Evolutionary conservation across 2,329 filamentous ascomycete species (phyloP).

Genomic region (Pseudopyrenochaeta lycopersici): DNA sequence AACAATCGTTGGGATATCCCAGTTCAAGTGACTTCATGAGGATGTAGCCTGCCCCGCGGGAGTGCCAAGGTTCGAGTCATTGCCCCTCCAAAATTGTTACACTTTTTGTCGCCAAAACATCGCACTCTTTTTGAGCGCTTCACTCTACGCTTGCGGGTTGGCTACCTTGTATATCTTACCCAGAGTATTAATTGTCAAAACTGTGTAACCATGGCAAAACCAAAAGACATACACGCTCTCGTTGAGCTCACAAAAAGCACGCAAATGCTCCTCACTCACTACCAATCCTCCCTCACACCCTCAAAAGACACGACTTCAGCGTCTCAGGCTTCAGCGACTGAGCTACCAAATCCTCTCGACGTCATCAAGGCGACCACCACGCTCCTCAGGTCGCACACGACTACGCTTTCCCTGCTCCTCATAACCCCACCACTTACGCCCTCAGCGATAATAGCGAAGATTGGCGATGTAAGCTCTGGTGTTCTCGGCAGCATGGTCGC

Average conservation of each 20-base stretch:
- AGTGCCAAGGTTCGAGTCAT: too few species aligned
- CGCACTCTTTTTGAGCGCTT: too few species aligned
- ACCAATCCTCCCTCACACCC: conserved; percentile 44
- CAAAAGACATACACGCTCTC: conserved; percentile 39
- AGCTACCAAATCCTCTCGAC: conserved; percentile 61
- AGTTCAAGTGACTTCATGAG: too few species aligned
- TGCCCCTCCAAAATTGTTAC: too few species aligned
- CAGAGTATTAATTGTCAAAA: too few species aligned
- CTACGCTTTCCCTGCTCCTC: conserved; percentile 85
- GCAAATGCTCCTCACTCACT: conserved; percentile 46
- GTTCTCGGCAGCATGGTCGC: conserved; percentile 79
- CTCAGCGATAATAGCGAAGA: conserved; percentile 73
- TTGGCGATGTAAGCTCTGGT: conserved; percentile 75
- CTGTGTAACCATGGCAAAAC: conserved; percentile 33
- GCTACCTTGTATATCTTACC: too few species aligned
- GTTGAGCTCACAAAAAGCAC: conserved; percentile 48
- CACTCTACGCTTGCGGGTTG: too few species aligned
- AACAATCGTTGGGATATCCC: too few species aligned
- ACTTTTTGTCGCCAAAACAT: too few species aligned
- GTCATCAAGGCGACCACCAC: conserved; percentile 76
- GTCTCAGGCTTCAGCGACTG: conserved; percentile 25
- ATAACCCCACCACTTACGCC: conserved; percentile 89
- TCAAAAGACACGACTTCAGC: conserved; percentile 8
- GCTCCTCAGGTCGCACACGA: conserved; percentile 82
- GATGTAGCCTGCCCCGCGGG: too few species aligned